A percentile compares a stretch with the other conserved stretches of the same genome.
phyloP scores from a whole-genome alignment of 345 rosid genomes.

The Lepidium africanum region DNA sequence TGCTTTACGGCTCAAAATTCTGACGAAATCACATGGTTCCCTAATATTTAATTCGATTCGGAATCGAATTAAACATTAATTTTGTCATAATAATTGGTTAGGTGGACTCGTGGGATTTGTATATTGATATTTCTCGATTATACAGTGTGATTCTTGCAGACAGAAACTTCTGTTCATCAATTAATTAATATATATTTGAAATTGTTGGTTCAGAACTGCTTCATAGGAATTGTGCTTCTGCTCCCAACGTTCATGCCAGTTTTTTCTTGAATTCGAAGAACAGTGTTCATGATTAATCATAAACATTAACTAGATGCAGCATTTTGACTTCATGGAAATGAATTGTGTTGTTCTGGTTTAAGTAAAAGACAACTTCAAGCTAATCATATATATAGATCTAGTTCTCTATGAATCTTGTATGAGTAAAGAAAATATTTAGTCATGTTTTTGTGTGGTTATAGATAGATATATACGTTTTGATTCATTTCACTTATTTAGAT shows the following conservation, averaged over 20 bases:
- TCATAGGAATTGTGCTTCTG: background rate
- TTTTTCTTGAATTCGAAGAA: background rate
- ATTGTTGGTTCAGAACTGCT: background rate
- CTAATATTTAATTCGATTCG: background rate
- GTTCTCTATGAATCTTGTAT: background rate
- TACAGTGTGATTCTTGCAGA: background rate
- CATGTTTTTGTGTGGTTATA: background rate
- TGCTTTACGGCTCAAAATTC: background rate
- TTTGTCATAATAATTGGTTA: background rate
- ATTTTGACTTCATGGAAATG: background rate
- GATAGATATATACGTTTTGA: background rate
- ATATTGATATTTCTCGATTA: background rate
- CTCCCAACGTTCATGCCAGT: background rate
- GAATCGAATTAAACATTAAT: background rate
- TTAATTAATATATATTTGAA: background rate
- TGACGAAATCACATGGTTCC: background rate
- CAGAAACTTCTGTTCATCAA: background rate
- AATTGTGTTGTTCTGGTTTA: background rate
- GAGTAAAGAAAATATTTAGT: background rate
- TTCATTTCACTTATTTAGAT: background rate
- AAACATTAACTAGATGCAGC: background rate
- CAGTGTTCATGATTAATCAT: background rate
- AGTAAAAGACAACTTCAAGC: background rate
- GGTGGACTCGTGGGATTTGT: background rate
- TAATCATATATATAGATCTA: background rate